Conservation (phyloP, 768 basidiomycete genomes). For the Suillus subaureus region DNA sequence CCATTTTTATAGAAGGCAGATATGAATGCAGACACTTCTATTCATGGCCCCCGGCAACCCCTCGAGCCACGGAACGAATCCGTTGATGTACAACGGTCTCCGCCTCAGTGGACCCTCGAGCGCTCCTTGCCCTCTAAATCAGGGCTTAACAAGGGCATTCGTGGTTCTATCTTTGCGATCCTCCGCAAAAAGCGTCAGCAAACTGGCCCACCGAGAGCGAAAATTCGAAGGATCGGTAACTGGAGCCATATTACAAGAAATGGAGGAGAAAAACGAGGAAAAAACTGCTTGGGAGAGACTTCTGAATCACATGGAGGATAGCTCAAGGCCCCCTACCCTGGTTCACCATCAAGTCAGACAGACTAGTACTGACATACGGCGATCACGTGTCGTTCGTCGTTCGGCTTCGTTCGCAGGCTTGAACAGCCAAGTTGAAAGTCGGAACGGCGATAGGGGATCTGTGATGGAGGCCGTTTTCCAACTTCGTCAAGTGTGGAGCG, state of each 20-base stretch:
- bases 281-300: neutral
- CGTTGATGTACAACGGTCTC: constrained; percentile 1
- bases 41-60: constrained; percentile 5
- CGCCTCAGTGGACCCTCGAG: constrained; percentile 15
- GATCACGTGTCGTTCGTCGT: constrained; percentile 23
- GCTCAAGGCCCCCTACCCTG: neutral
- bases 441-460: neutral
- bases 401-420: constrained; percentile 27
- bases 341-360: neutral
- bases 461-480: constrained; percentile 18
- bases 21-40: constrained; percentile 5
- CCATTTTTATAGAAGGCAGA: constrained; percentile 12
- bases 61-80: constrained; percentile 7
- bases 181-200: constrained; percentile 1
- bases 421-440: neutral
- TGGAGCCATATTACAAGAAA: neutral
- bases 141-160: constrained; percentile 10
- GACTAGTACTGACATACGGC: neutral
- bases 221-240: neutral
- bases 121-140: constrained; percentile 11
- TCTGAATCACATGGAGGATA: neutral
- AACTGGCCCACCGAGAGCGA: neutral
- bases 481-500: constrained; percentile 1
- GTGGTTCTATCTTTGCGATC: constrained; percentile 12
- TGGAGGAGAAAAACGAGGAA: neutral